Conservation (phyloP, 2,329 filamentous ascomycete species). For the Ophiocordyceps camponoti-floridani region DNA sequence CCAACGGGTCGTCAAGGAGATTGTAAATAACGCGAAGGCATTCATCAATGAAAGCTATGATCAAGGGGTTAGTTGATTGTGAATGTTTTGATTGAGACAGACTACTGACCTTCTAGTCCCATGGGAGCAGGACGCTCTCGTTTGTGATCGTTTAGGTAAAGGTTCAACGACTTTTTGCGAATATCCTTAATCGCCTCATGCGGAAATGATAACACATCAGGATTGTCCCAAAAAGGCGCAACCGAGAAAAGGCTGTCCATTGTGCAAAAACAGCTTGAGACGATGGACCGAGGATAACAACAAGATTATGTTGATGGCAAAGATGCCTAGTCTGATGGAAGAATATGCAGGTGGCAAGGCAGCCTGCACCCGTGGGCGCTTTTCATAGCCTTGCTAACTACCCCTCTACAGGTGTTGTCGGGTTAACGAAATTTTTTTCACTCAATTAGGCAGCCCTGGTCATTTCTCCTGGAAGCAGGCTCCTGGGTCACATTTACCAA, state of each 20-base stretch:
- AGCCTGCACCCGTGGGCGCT: too few species aligned
- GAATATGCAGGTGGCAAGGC: too few species aligned
- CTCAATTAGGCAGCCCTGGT: not conserved
- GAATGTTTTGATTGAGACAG: not conserved
- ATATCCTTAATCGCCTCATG: constrained; percentile 3
- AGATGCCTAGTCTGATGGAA: not conserved
- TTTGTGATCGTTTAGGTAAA: constrained; percentile 3
- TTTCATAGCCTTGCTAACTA: too few species aligned
- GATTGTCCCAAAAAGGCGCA: constrained; percentile 7
- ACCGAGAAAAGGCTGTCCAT: constrained; percentile 10
- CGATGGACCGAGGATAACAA: not conserved
- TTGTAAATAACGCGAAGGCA: constrained; percentile 2
- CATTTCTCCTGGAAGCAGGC: not conserved
- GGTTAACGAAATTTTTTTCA: not conserved
- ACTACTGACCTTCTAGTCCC: not conserved
- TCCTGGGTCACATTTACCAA: not conserved
- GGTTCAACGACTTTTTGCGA: constrained; percentile 2
- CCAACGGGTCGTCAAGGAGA: constrained; percentile 1
- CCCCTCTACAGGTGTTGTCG: not conserved
- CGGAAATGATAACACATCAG: constrained; percentile 3
- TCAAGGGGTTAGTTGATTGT: not conserved
- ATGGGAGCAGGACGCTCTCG: not conserved
- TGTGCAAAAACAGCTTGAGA: too few species aligned
- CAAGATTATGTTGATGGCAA: not conserved
- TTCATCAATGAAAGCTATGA: constrained; percentile 4